A percentile compares a stretch with the other conserved stretches of the same genome.
Evolutionary conservation across 2,329 filamentous ascomycete genomes (phyloP).

Genomic region (Fusarium brachygibbosum): DNA sequence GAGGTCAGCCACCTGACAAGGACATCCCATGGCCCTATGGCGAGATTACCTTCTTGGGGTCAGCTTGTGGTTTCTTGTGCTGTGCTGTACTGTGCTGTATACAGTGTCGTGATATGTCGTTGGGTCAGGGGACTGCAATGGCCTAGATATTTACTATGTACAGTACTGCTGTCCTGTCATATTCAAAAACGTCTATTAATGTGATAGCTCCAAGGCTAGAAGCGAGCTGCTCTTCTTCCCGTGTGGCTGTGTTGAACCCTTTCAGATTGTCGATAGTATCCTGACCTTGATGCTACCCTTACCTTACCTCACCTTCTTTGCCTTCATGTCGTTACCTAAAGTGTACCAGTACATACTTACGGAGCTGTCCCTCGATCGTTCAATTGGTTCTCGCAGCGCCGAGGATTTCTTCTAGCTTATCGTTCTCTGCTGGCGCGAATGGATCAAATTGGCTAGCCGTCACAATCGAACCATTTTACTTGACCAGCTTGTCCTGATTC

Average conservation of each 20-base stretch:
- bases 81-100: slow-evolving; percentile 1
- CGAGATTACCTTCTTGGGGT: slow-evolving; percentile 22
- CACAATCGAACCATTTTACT: slow-evolving; percentile 48
- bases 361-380: slow-evolving; percentile 24
- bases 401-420: slow-evolving; percentile 18
- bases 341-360: slow-evolving; percentile 10
- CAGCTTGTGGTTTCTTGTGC: background rate
- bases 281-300: slow-evolving; percentile 22
- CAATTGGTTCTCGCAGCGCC: slow-evolving; percentile 23
- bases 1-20: slow-evolving; percentile 45
- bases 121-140: background rate
- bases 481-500: slow-evolving; percentile 40
- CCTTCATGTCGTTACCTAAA: background rate
- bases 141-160: background rate
- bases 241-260: slow-evolving; percentile 41
- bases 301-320: background rate
- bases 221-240: slow-evolving; percentile 26
- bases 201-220: slow-evolving; percentile 27
- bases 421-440: slow-evolving; percentile 22
- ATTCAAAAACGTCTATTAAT: slow-evolving; percentile 4
- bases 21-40: slow-evolving; percentile 40
- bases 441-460: slow-evolving; percentile 25
- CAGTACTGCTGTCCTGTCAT: slow-evolving; percentile 16
- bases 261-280: slow-evolving; percentile 20
- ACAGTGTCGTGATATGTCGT: slow-evolving; percentile 3